Conservation (phyloP, 2,329 filamentous ascomycete genomes). For the Tolypocladium endophyticum region DNA sequence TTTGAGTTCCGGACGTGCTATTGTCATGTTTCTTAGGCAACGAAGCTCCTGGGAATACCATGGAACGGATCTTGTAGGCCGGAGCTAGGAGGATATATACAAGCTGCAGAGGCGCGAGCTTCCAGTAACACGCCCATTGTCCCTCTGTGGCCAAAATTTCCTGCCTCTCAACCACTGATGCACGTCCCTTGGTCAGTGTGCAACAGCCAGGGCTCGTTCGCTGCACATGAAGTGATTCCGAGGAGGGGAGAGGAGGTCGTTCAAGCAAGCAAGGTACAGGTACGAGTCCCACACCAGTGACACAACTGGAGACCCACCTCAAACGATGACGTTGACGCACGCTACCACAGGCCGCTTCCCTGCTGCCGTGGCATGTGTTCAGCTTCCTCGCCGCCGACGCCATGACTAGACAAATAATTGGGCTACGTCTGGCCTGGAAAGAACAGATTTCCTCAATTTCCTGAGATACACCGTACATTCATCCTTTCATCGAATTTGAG, state of each 20-base stretch:
- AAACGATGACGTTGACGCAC: constrained; percentile 27
- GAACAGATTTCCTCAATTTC: not conserved
- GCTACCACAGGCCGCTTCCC: not conserved
- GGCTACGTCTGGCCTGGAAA: not conserved
- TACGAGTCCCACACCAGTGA: not conserved
- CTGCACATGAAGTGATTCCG: not conserved
- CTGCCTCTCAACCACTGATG: not conserved
- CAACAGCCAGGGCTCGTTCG: not conserved
- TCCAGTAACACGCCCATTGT: not conserved
- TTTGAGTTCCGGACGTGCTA: not conserved
- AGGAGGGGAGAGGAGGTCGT: not conserved
- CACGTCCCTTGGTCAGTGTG: not conserved
- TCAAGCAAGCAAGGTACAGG: not conserved
- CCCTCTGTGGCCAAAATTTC: not conserved
- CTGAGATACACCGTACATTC: not conserved
- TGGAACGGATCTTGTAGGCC: not conserved
- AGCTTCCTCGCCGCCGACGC: not conserved
- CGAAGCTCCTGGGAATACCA: not conserved
- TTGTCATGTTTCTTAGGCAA: not conserved
- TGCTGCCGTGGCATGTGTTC: not conserved
- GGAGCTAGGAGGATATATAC: not conserved
- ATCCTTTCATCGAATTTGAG: not conserved
- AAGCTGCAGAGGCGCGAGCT: not conserved
- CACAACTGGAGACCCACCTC: constrained; percentile 9
- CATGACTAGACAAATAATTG: not conserved